Evolutionary conservation across 148 eudicot genomes (phyloP), one percentile per base, ranked within the genome.

Genomic region (Amaranthus palmeri): DNA sequence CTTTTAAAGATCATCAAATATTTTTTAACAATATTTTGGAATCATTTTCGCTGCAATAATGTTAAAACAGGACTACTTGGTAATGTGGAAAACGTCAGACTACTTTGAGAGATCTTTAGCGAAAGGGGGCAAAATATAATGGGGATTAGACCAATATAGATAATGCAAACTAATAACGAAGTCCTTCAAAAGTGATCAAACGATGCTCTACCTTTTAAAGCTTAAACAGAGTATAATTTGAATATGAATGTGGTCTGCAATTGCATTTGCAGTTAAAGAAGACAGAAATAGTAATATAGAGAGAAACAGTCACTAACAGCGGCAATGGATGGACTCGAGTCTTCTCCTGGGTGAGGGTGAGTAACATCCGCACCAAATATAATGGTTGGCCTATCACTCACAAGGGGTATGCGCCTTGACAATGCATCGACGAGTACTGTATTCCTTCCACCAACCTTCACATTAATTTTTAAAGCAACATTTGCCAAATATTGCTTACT

Each of bases 361-460:
- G 93, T 89, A 46, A 89, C 93, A 85, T 89, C 93, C 73, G 93
- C 93, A 9, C 93, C 93, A 81, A 89, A 89, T 53, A 89, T 83
- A 11, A 89, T 89, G 8, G 93, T 89, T n/a, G 91, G 91, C 9
- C 70, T 55, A 12, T 87, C 93, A 43, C 88, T 87, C 36, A 89
- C 91, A 11, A 85, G 68, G 66, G 88, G 93, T 44, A 89, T 87
- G 70, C 88, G 81, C 75, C 89, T 84, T 11, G 87, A 80, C 49
- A 88, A 40, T 4, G 92, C 92, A 80, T 88, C 89, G 52, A 81
- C 84, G 65, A 88, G 87, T 41, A 88, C 92, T 3, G 92, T 88
- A 56, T 88, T 88, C 70, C 93, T 83, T 68, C 93, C 93, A 43
- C 93, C 93, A 68, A 89, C 93, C 61, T 89, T 89, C 55, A 87